These are phyloP conservation scores for Gamarada debralockiae DNA, from an alignment of 495 filamentous ascomycete species.

Conservation along the genomic window DNA sequence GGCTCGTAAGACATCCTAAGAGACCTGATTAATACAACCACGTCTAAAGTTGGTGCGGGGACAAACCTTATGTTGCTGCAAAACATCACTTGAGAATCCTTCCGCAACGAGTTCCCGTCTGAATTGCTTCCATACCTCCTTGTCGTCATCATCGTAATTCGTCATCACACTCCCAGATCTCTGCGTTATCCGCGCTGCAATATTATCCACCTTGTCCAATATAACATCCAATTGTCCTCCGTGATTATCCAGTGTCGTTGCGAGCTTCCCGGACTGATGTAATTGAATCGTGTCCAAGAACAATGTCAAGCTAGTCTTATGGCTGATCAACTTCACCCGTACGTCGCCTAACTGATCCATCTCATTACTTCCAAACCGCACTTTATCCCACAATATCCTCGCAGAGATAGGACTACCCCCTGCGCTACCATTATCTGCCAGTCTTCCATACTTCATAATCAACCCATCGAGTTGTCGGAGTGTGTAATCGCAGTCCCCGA, in stretches of 20 bases:
- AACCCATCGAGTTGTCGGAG: constrained; percentile 33
- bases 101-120: constrained; percentile 45
- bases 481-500: constrained; percentile 44
- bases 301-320: constrained; percentile 19
- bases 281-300: constrained; percentile 24
- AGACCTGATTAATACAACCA: not conserved
- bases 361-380: constrained; percentile 19
- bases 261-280: constrained; percentile 9
- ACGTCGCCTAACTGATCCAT: constrained; percentile 22
- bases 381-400: constrained; percentile 4
- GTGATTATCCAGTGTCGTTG: constrained; percentile 15
- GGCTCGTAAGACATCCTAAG: constrained; percentile 47
- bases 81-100: constrained; percentile 46
- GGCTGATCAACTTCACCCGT: constrained; percentile 23
- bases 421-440: not conserved
- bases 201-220: constrained; percentile 47
- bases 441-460: constrained; percentile 19
- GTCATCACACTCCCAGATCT: constrained; percentile 34
- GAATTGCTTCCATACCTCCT: constrained; percentile 50
- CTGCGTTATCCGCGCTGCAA: constrained; percentile 41
- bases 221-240: constrained; percentile 36
- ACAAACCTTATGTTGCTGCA: constrained; percentile 47
- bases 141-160: constrained; percentile 35
- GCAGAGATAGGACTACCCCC: not conserved
- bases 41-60: not conserved